A percentile compares a stretch with the other conserved stretches of the same genome.
phyloP scores from a whole-genome alignment of 768 basidiomycete genomes.

The Rhizopogon vinicolor region DNA sequence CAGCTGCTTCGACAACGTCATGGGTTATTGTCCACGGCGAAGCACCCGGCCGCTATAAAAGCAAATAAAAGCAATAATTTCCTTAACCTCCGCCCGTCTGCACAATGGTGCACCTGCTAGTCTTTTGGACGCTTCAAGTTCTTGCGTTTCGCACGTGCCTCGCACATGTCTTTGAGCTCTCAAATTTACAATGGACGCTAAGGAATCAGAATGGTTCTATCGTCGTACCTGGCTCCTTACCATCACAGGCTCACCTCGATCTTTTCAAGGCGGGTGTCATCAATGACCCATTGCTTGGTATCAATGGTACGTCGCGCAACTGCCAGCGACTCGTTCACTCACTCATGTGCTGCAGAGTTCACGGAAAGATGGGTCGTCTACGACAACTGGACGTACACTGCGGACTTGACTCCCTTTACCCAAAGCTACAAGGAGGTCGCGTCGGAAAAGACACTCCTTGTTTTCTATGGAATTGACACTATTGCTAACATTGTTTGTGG shows the following conservation, averaged over 20 bases:
- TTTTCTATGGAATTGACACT: slow-evolving; percentile 56
- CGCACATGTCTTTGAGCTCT: slow-evolving; percentile 36
- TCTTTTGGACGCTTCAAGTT: not conserved
- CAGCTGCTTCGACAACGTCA: too few species aligned
- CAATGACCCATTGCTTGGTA: slow-evolving; percentile 46
- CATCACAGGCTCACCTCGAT: slow-evolving; percentile 54
- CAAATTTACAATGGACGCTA: slow-evolving; percentile 47
- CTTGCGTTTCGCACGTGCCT: slow-evolving; percentile 4
- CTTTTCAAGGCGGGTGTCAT: slow-evolving; percentile 48
- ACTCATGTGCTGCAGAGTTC: slow-evolving; percentile 33
- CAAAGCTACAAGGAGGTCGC: slow-evolving; percentile 13
- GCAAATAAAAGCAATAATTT: not conserved
- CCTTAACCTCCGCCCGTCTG: not conserved
- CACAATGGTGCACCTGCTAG: slow-evolving; percentile 2
- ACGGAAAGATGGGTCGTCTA: slow-evolving; percentile 51
- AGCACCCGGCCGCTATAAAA: too few species aligned
- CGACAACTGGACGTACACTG: slow-evolving; percentile 58
- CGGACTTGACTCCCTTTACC: slow-evolving; percentile 43
- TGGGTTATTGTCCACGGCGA: too few species aligned
- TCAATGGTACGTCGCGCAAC: slow-evolving; percentile 39
- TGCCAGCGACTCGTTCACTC: not conserved
- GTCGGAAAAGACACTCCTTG: slow-evolving; percentile 34
- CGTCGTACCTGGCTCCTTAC: slow-evolving; percentile 44
- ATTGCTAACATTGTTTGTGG: slow-evolving; percentile 47
- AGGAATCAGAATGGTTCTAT: slow-evolving; percentile 51